Evolutionary conservation across 495 filamentous ascomycete genomes (phyloP), one percentile per base, ranked within the genome.

Genomic region (Penicillium lagena): DNA sequence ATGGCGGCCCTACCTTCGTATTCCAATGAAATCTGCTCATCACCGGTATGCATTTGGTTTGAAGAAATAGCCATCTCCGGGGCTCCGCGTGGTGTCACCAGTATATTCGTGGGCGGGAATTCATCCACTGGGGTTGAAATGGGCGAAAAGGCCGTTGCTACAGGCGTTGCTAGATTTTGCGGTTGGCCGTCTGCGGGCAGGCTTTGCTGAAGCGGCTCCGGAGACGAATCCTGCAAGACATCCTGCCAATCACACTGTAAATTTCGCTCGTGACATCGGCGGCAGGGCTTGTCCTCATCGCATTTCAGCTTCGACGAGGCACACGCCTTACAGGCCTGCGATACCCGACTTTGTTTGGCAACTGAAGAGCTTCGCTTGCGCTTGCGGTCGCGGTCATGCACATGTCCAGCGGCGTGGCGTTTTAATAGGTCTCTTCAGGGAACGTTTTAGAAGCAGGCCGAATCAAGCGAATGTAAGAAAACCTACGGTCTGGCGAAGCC

Each of bases 261-360:
- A 22, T 67, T 65, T 22, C 70, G 66, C 43, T 64, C 70, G 28
- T 62, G 64, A 43, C 75, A 78, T 28, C 74, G 67, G 13, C 63
- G 60, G 47, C 76, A 78, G 2, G 59, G 60, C 43, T 71, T 71
- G 28, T 58, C 51, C 47, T 80, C 75, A 47, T 77, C 76, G 42
- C 75, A 79, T 47, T 77, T 78, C 7, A 79, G 61, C 17, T 78
- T 70, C 1, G 75, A 73, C 4, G 68, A 62, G 17, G 77, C 75
- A 49, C 77, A 77, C 4, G 68, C 51, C 22, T 66, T 70, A 44
- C 77, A 80, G 1, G 77, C 77, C 44, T 77, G 77, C 6, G 72
- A 73, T 9, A 78, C 75, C 3, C 77, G 75, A 29, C 71, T 67
- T 7, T 68, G 63, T n/a, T 69, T 73, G 11, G 67, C 57, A 9